These are phyloP conservation scores for Kwoniella botswanensis DNA, from an alignment of 768 basidiomycete genomes.

Conservation along the genomic window DNA sequence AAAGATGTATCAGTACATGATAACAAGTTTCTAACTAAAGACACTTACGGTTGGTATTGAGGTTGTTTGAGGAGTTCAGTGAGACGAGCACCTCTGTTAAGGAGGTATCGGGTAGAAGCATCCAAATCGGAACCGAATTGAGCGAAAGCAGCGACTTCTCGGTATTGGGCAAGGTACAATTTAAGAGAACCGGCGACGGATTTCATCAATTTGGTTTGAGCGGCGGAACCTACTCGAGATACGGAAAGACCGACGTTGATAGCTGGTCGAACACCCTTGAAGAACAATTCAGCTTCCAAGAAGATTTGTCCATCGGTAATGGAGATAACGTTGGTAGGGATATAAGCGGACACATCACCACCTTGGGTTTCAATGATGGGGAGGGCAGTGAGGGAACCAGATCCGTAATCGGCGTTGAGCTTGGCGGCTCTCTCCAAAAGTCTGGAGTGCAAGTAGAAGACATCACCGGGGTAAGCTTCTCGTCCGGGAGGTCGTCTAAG, in stretches of 20 bases:
- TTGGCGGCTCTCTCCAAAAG: constrained; percentile 99
- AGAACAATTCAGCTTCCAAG: constrained; percentile 99
- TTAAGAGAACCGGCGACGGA: constrained; percentile 99
- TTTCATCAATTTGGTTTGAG: constrained; percentile 99
- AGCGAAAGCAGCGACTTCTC: constrained; percentile 86
- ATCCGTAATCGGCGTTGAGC: constrained; percentile 99
- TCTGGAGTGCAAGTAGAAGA: constrained; percentile 99
- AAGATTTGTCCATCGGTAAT: constrained; percentile 99
- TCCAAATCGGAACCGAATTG: constrained; percentile 99
- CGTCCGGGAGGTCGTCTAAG: constrained; percentile 99
- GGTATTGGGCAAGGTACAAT: constrained; percentile 99
- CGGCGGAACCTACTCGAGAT: constrained; percentile 99
- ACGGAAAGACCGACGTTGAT: constrained; percentile 99
- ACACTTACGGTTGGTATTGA: constrained; percentile 69
- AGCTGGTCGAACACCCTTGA: constrained; percentile 99
- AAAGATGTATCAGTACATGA: constrained; percentile 1
- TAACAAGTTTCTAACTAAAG: not conserved
- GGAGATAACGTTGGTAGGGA: constrained; percentile 92
- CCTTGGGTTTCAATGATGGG: constrained; percentile 99
- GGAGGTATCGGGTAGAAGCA: constrained; percentile 97
- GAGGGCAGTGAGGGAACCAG: constrained; percentile 96
- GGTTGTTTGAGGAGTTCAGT: constrained; percentile 95
- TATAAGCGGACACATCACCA: constrained; percentile 99
- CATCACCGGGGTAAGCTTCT: constrained; percentile 94
- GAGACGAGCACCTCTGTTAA: constrained; percentile 95